Base-by-base conservation (phyloP, 2,329 filamentous ascomycete species). In the Verticillium nubilum region DNA sequence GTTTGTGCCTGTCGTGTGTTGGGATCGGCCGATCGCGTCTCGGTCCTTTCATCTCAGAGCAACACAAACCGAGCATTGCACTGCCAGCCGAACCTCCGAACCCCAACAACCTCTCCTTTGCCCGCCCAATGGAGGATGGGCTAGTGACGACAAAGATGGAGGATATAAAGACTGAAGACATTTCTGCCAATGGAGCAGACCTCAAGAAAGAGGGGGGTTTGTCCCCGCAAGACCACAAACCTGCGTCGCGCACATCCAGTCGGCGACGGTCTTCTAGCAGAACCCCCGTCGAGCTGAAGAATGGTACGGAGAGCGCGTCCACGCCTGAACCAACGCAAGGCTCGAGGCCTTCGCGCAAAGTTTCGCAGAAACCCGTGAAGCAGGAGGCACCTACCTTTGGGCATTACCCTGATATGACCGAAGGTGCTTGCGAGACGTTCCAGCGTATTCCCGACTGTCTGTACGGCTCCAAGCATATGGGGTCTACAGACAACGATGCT, bases 381-480 rank as follows among this genome's bases (percentile, higher is more conserved):
- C 84, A 86, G 59, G 81, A 87, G 60, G 81, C 87, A 57, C 80
- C 79, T 58, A 78, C 97, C 12, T 97, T 90, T 72, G 74, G 81
- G 67, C 82, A 96, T 73, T 78, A 94, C 29, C 88, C 90, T 42
- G 89, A 97, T 73, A 87, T 86, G 65, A 96, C 92, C 3, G 76
- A 80, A 35, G 90, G 95, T 67, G 90, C 95, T 4, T 87, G 84
- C 66, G 78, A 81, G 27, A 85, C 86, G 15, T 99, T 99, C 68
- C 85, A 91, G 65, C 80, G 94, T 57, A 92, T 99, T 64, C 79
- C 87, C 57, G 86, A 91, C 67, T 98, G 94, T 74, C 88, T 90
- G 33, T 99, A 99, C 75, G 92, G 91, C 58, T 92, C 92, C 65
- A 97, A 96, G 74, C 86, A 90, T 66, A 87, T 98, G 77, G 95